Conservation (phyloP, 306 rosid species). For the Rosa multiflora region DNA sequence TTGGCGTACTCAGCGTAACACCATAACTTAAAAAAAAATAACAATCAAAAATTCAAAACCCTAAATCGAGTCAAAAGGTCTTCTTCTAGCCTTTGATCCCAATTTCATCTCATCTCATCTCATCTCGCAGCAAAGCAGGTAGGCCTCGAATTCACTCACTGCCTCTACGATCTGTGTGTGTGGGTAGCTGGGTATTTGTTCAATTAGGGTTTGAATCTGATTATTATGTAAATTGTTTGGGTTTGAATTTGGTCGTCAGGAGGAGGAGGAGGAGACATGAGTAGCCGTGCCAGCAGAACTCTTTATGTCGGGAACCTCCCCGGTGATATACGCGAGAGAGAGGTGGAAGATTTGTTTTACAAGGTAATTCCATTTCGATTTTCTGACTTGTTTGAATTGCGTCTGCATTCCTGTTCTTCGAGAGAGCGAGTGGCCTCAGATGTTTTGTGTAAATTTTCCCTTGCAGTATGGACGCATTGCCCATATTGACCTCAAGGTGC, state of each 20-base stretch:
- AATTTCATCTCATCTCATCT: constrained; percentile 2
- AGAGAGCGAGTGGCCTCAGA: too few relatives aligned
- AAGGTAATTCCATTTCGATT: constrained; percentile 49
- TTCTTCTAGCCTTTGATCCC: constrained; percentile 24
- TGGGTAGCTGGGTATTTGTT: background rate
- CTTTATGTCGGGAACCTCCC: constrained; percentile 97
- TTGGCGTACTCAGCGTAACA: background rate
- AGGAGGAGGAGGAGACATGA: constrained; percentile 59
- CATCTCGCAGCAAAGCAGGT: constrained; percentile 31
- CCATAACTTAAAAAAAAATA: background rate
- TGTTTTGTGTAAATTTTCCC: too few relatives aligned
- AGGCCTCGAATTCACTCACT: background rate
- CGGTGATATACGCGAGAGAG: constrained; percentile 98
- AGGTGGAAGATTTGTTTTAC: constrained; percentile 89
- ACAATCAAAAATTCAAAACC: constrained; percentile 27
- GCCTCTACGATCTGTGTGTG: background rate
- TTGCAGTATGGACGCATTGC: constrained; percentile 86
- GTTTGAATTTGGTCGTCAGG: background rate
- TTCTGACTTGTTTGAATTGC: background rate
- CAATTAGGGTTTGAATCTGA: background rate
- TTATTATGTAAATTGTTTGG: too few relatives aligned
- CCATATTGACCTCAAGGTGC: constrained; percentile 93
- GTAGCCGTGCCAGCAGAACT: constrained; percentile 86
- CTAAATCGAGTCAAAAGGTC: constrained; percentile 24
- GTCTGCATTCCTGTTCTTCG: too few relatives aligned